Evolutionary conservation across 1,284 basidiomycete species (phyloP).

Genomic region (Coniferiporia sulphurascens): DNA sequence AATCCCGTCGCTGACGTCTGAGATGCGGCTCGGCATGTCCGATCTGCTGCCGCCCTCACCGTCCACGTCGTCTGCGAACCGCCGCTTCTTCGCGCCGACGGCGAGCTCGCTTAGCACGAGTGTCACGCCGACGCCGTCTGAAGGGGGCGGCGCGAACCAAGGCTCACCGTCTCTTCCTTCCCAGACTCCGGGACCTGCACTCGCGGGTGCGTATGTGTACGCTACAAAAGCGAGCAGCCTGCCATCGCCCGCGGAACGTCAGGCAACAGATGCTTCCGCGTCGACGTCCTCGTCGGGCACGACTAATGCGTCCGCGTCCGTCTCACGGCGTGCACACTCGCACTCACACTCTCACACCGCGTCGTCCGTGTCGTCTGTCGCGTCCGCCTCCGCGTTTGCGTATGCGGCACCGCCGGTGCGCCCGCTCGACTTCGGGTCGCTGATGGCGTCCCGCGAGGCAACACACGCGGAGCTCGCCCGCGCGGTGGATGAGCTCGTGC

Average conservation of each 20-base stretch:
- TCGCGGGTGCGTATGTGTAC: not conserved
- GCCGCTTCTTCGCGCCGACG: constrained; percentile 38
- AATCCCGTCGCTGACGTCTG: constrained; percentile 56
- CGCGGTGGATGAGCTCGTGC: constrained; percentile 75
- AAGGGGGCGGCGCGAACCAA: not conserved
- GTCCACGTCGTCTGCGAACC: constrained; percentile 44
- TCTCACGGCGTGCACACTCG: not conserved
- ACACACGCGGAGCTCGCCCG: constrained; percentile 70
- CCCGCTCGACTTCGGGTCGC: constrained; percentile 63
- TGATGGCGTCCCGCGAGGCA: constrained; percentile 55
- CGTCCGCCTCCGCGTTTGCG: constrained; percentile 2
- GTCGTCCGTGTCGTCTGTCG: constrained; percentile 14
- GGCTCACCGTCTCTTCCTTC: not conserved
- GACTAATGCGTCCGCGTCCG: not conserved
- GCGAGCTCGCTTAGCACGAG: constrained; percentile 38
- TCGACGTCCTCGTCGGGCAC: constrained; percentile 1
- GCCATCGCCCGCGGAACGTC: constrained; percentile 9
- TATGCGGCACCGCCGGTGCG: constrained; percentile 40
- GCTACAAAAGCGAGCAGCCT: not conserved
- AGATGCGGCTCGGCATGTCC: constrained; percentile 60
- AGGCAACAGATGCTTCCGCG: constrained; percentile 8
- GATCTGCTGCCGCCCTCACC: constrained; percentile 80
- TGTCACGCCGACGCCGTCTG: constrained; percentile 15
- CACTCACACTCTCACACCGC: constrained; percentile 1
- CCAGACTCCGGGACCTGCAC: not conserved